Percentiles rank a stretch among this genome's conserved stretches.
Conservation (phyloP, 257 asterid genomes). For the Salvia splendens region DNA sequence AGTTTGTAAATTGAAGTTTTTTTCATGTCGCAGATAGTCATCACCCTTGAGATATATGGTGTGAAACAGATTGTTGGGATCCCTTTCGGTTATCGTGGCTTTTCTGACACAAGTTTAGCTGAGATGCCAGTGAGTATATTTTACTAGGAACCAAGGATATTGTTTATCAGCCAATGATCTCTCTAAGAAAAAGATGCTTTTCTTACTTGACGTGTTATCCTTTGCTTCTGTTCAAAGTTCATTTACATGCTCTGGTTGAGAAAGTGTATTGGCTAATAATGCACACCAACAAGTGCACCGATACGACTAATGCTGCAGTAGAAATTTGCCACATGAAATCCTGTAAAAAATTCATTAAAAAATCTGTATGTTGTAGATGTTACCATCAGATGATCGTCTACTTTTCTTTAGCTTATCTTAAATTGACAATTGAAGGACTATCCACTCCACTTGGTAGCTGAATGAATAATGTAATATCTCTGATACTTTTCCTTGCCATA, state of each 20-base stretch:
- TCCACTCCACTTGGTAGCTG: slow-evolving; percentile 16
- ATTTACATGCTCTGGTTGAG: not conserved
- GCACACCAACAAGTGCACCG: not conserved
- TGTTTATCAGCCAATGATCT: slow-evolving; percentile 8
- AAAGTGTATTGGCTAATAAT: not conserved
- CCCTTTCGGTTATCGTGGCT: slow-evolving; percentile 97
- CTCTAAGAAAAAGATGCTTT: slow-evolving; percentile 3
- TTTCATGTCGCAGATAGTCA: slow-evolving; percentile 66
- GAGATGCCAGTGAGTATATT: slow-evolving; percentile 67
- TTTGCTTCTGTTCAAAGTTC: slow-evolving; percentile 2
- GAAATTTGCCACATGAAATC: slow-evolving; percentile 8
- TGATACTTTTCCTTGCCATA: slow-evolving; percentile 16
- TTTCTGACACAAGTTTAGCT: slow-evolving; percentile 60
- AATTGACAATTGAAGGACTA: not conserved
- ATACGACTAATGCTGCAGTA: not conserved
- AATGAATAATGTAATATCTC: slow-evolving; percentile 16
- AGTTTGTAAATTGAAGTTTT: not conserved
- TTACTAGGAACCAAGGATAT: not conserved
- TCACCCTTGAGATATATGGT: slow-evolving; percentile 92
- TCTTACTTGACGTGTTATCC: slow-evolving; percentile 1
- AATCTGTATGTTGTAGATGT: not conserved
- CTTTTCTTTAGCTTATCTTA: not conserved
- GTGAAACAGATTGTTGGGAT: slow-evolving; percentile 83
- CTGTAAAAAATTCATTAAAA: not conserved
- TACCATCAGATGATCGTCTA: not conserved